A percentile compares a stretch with the other conserved stretches of the same genome.
phyloP scores from a whole-genome alignment of 768 basidiomycete species.

The Chalciporus pseudorubinellus region DNA sequence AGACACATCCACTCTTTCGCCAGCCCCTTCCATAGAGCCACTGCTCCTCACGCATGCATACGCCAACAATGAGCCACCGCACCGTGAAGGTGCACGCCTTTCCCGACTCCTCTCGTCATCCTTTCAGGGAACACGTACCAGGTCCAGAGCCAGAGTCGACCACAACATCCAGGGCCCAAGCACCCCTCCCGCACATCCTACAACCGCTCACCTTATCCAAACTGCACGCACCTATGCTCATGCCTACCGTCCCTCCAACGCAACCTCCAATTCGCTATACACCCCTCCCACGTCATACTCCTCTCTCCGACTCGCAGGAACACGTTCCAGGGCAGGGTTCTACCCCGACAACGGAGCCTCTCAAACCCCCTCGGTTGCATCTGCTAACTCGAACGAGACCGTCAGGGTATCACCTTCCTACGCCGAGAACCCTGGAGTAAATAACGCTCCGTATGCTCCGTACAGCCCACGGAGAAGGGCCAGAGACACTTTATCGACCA shows the following conservation, averaged over 20 bases:
- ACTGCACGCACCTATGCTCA: slow-evolving; percentile 17
- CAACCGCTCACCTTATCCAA: slow-evolving; percentile 17
- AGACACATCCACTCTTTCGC: slow-evolving; percentile 11
- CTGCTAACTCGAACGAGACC: background rate
- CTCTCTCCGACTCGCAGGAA: background rate
- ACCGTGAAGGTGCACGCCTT: slow-evolving; percentile 9
- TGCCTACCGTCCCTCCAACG: slow-evolving; percentile 12
- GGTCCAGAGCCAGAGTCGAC: background rate
- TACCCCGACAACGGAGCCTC: slow-evolving; percentile 2
- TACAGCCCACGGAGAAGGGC: background rate
- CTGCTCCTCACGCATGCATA: background rate
- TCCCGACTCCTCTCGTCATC: slow-evolving; percentile 25
- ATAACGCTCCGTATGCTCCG: background rate
- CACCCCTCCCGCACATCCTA: slow-evolving; percentile 8
- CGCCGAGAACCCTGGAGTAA: background rate
- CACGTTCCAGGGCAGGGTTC: slow-evolving; percentile 16
- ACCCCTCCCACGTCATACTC: slow-evolving; percentile 4
- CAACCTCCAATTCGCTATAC: slow-evolving; percentile 15
- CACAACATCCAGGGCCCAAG: background rate
- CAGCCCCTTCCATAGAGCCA: slow-evolving; percentile 15
- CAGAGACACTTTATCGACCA: slow-evolving; percentile 22
- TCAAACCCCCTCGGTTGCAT: background rate
- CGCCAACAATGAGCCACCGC: background rate
- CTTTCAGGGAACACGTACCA: slow-evolving; percentile 8
- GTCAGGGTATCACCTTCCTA: background rate